These are phyloP conservation scores for Kregervanrija delftensis DNA, from an alignment of 805 yeast genomes.

Conservation along the genomic window DNA sequence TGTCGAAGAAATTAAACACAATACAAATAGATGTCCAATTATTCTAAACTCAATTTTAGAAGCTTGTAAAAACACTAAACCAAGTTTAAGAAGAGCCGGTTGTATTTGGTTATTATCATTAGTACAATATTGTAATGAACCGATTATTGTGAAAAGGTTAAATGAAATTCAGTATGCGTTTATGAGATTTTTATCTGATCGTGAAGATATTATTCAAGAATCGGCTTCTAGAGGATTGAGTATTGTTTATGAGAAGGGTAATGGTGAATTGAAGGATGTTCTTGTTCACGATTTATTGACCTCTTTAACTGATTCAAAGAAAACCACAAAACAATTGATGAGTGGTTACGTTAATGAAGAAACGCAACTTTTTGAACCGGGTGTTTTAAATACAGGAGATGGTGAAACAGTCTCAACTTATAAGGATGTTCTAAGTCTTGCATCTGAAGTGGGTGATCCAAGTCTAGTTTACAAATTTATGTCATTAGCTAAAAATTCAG, in stretches of 20 bases:
- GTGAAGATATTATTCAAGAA: constrained; percentile 87
- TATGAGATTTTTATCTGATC: constrained; percentile 69
- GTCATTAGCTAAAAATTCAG: constrained; percentile 83
- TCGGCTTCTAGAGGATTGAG: constrained; percentile 86
- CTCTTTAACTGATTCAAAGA: constrained; percentile 69
- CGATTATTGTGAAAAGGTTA: constrained; percentile 35
- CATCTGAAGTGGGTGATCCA: constrained; percentile 95
- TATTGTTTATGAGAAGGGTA: constrained; percentile 74
- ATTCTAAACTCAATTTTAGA: constrained; percentile 45
- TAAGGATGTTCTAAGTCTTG: constrained; percentile 79
- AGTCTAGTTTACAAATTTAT: constrained; percentile 88
- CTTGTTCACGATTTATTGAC: constrained; percentile 65
- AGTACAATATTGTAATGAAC: constrained; percentile 63
- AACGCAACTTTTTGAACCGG: constrained; percentile 81
- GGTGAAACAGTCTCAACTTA: constrained; percentile 87
- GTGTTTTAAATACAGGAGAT: constrained; percentile 70
- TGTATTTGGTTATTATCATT: constrained; percentile 84
- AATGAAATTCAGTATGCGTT: constrained; percentile 67
- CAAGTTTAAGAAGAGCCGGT: constrained; percentile 64
- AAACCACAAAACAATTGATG: constrained; percentile 33
- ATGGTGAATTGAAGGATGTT: constrained; percentile 55
- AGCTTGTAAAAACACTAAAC: constrained; percentile 60
- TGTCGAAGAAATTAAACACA: not conserved
- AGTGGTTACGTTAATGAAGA: constrained; percentile 72
- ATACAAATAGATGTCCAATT: constrained; percentile 13